Percentiles rank a stretch among this genome's conserved stretches.
phyloP scores from a whole-genome alignment of 495 filamentous ascomycete species.

The Penicillium macrosclerotiorum region DNA sequence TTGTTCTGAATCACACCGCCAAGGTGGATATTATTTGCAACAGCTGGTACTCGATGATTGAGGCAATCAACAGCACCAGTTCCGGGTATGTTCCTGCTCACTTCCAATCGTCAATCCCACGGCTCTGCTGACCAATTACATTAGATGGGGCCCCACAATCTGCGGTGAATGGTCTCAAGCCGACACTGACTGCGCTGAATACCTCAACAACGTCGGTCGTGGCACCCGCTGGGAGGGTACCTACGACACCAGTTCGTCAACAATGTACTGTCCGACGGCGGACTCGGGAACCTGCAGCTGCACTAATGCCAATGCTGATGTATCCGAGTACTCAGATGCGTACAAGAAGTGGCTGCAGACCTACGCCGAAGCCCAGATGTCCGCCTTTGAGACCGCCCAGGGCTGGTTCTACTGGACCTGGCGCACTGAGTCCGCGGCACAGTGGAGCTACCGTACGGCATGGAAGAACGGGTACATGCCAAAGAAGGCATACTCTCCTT shows the following conservation, averaged over 20 bases:
- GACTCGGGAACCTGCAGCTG: slow-evolving; percentile 65
- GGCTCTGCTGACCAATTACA: slow-evolving; percentile 1
- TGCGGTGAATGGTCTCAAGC: slow-evolving; percentile 98
- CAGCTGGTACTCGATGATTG: slow-evolving; percentile 79
- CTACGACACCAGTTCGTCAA: slow-evolving; percentile 56
- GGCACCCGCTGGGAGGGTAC: slow-evolving; percentile 93
- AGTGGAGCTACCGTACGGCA: slow-evolving; percentile 93
- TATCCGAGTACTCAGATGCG: slow-evolving; percentile 58
- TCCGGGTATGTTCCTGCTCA: slow-evolving; percentile 55
- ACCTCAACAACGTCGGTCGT: slow-evolving; percentile 85
- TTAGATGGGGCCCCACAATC: slow-evolving; percentile 87
- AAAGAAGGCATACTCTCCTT: slow-evolving; percentile 67
- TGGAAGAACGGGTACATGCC: slow-evolving; percentile 83
- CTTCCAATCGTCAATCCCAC: too few species aligned
- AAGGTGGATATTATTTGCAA: slow-evolving; percentile 83
- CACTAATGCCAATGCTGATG: slow-evolving; percentile 68
- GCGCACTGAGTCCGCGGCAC: slow-evolving; percentile 72
- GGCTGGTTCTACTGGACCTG: slow-evolving; percentile 99
- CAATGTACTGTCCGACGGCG: slow-evolving; percentile 67
- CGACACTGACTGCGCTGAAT: slow-evolving; percentile 88
- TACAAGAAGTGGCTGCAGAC: slow-evolving; percentile 87
- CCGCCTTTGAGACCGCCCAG: slow-evolving; percentile 82
- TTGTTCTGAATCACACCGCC: slow-evolving; percentile 66
- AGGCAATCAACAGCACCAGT: slow-evolving; percentile 61
- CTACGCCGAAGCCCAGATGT: slow-evolving; percentile 96